Conservation (phyloP, 176 grass and related monocot species). For the Puccinellia tenuiflora region DNA sequence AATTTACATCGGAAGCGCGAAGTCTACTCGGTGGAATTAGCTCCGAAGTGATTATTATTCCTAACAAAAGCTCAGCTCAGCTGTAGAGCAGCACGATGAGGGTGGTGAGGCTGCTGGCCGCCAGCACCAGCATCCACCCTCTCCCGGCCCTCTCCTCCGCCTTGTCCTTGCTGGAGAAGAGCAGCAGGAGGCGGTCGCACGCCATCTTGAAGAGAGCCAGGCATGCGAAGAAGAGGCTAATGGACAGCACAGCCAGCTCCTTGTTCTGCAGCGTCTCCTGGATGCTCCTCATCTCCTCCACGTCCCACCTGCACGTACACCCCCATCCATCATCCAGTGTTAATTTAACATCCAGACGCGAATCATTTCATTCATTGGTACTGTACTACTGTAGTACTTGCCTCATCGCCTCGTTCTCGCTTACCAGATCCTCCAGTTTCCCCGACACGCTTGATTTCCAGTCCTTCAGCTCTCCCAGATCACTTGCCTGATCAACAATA, state of each 20-base stretch:
- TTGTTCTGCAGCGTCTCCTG: slow-evolving; percentile 74
- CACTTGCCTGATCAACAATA: slow-evolving; percentile 43
- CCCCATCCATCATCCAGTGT: neutral
- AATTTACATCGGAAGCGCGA: neutral
- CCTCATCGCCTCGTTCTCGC: slow-evolving; percentile 67
- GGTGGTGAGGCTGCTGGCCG: slow-evolving; percentile 55
- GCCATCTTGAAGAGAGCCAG: slow-evolving; percentile 64
- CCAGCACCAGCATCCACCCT: slow-evolving; percentile 57
- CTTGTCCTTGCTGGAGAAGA: slow-evolving; percentile 17
- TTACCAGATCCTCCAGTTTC: slow-evolving; percentile 55
- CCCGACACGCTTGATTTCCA: slow-evolving; percentile 53
- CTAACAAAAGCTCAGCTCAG: neutral
- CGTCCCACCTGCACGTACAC: slow-evolving; percentile 42
- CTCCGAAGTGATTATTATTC: neutral
- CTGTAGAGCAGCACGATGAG: slow-evolving; percentile 57
- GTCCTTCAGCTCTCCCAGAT: slow-evolving; percentile 45
- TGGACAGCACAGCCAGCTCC: slow-evolving; percentile 53
- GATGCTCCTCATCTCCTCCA: slow-evolving; percentile 51
- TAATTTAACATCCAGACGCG: neutral
- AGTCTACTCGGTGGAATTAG: neutral
- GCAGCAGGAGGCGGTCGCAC: slow-evolving; percentile 38
- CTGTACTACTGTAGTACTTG: neutral
- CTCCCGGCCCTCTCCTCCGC: slow-evolving; percentile 19
- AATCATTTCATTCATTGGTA: neutral
- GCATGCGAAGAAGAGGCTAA: slow-evolving; percentile 62